Evolutionary conservation across 345 rosid genomes (phyloP), one percentile per base, ranked within the genome.

Genomic region (Raphanus raphanistrum): DNA sequence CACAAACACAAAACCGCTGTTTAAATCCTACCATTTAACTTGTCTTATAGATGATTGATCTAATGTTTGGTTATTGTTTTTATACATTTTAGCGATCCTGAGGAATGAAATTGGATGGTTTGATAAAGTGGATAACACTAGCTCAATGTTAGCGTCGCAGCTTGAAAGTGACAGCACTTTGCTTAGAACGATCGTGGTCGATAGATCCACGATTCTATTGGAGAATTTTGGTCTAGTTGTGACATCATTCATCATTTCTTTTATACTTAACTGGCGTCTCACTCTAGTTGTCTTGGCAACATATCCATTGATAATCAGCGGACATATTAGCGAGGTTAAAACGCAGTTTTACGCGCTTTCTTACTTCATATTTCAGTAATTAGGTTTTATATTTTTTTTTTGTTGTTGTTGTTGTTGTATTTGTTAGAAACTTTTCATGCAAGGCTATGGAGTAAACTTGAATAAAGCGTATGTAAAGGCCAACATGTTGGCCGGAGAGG

Each of bases 91-190:
- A 91, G 98, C 98, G n/a, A 88, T 95, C 69, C 70, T 95, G 87
- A 90, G 84, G 78, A 95, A 95, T 72, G 99, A 95, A 80, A 88
- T 95, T 0, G 98, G 93, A 36, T 95, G 99, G 99, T 95, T 95
- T 45, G 99, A 95, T 70, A 93, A 90, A 28, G 67, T 77, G 9
- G 86, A 88, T 83, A 88, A 95, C 84, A 77, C 93, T 55, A 92
- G 98, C 72, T 85, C 92, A 10, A 87, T 91, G 91, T 91, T 95
- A 8, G 84, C 96, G 0, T 91, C 99, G 0, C 89, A 86, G 60
- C 90, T 95, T 29, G 98, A 91, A 79, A 83, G 84, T 3, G 94
- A 95, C 73, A 91, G 93, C 5, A 88, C 93, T 3, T 82, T 95
- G 73, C 75, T 95, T 52, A 72, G 82, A 62, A 85, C 88, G 1